Evolutionary conservation across 768 basidiomycete genomes (phyloP).

Genomic region (Sistotremastrum suecicum): DNA sequence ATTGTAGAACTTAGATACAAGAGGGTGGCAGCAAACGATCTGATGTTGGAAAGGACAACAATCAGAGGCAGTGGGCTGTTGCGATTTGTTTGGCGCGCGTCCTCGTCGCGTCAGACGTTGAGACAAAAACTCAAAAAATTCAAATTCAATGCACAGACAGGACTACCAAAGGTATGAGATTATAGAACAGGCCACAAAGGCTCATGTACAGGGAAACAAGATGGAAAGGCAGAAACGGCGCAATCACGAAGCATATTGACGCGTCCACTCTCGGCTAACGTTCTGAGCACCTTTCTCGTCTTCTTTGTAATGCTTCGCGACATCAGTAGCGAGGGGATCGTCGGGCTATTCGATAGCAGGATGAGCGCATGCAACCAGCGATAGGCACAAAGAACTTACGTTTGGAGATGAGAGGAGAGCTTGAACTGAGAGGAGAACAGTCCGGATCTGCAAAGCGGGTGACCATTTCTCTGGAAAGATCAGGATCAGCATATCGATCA

Average conservation of each 20-base stretch:
- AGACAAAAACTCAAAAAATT: too few species aligned
- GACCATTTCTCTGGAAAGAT: constrained; percentile 88
- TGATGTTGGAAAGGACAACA: too few species aligned
- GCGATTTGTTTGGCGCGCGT: too few species aligned
- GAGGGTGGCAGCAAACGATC: too few species aligned
- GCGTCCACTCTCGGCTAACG: constrained; percentile 93
- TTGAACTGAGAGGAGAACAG: constrained; percentile 91
- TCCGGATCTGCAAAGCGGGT: constrained; percentile 95
- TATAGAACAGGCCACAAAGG: too few species aligned
- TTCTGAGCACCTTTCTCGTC: constrained; percentile 86
- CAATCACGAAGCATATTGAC: constrained; percentile 48
- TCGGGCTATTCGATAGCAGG: constrained; percentile 35
- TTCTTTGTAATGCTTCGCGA: constrained; percentile 98
- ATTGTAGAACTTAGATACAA: too few species aligned
- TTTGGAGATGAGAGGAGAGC: constrained; percentile 95
- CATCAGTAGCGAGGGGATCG: constrained; percentile 86
- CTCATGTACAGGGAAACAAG: neutral
- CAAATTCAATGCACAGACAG: too few species aligned
- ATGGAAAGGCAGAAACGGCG: neutral
- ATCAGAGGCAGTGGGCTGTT: too few species aligned
- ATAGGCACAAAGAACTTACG: constrained; percentile 1
- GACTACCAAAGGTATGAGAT: too few species aligned
- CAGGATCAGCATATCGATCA: neutral
- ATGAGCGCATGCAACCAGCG: too few species aligned
- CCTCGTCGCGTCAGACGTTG: too few species aligned